Evolutionary conservation across 1,139 yeast species (phyloP), one percentile per base, ranked within the genome.

Genomic region (Yamadazyma triangularis): DNA sequence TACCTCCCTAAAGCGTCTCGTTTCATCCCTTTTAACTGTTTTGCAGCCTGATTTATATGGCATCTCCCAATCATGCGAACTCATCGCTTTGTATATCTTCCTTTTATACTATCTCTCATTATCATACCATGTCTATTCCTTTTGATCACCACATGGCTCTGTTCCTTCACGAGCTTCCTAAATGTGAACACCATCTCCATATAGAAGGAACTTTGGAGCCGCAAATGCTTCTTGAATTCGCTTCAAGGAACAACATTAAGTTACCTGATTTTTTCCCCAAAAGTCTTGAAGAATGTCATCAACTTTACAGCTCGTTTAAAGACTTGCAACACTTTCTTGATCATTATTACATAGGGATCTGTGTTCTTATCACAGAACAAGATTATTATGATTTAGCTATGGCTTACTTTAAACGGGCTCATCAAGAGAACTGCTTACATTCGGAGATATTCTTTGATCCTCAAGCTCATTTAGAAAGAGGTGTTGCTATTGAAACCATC

Each of bases 181-280:
- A 83, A 54, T 83, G 91, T 63, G 93, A 83, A 53, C 91, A 83
- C 50, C 93, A 83, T 48, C 74, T 83, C 33, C 93, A 83, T 54
- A 56, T 83, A 31, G 93, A 83, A 61, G 94, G 94, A 22, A 83
- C 93, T 21, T 56, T 84, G 35, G 86, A 80, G 42, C 93, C 93
- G 9, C 72, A 72, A 26, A 63, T 83, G 23, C 60, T 84, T 36
- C 80, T 82, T 56, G 72, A 76, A 36, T 60, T 84, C 34, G 87
- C 91, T 2, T 47, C 61, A 42, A 69, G 81, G 56, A 76, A 79
- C 50, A 51, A 51, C 26, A 67, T 82, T 33, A 36, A 51, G 8
- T 59, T 84, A 24, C 93, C 94, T 14, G 66, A 51, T 1, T 58
- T 56, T 19, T 81, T 79, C 55, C 91, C 91, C 16, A 55, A 59